phyloP scores from a whole-genome alignment of 2,329 filamentous ascomycete genomes.

The Fusarium solani-melongenae region DNA sequence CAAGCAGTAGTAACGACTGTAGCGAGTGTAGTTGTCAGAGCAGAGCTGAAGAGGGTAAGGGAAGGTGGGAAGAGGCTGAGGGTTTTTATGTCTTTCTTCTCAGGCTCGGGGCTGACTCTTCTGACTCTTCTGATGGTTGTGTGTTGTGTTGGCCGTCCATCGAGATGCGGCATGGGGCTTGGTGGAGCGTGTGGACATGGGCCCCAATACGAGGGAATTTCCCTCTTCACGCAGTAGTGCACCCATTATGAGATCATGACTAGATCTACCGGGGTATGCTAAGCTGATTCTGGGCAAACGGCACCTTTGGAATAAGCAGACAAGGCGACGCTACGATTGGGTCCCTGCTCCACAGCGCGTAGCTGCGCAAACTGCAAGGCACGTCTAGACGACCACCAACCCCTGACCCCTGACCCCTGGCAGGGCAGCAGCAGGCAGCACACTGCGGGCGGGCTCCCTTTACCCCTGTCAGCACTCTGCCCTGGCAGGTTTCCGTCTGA shows the following conservation, averaged over 20 bases:
- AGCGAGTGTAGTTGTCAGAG: slow-evolving; percentile 33
- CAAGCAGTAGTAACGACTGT: slow-evolving; percentile 24
- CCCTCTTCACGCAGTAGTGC: slow-evolving; percentile 12
- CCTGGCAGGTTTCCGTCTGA: neutral
- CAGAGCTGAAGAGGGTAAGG: neutral
- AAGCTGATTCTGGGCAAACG: neutral
- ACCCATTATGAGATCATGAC: slow-evolving; percentile 32
- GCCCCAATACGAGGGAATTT: slow-evolving; percentile 27
- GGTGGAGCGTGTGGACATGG: neutral
- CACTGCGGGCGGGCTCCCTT: neutral
- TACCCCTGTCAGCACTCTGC: neutral
- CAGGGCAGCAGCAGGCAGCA: too few relatives aligned
- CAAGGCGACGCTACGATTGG: neutral
- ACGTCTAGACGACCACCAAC: neutral
- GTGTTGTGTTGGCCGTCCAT: neutral
- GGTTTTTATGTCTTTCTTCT: slow-evolving; percentile 14
- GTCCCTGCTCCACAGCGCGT: neutral
- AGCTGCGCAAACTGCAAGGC: neutral
- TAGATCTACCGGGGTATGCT: slow-evolving; percentile 6
- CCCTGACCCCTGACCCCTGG: neutral
- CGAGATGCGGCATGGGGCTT: slow-evolving; percentile 1
- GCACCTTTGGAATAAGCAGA: neutral
- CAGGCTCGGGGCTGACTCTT: neutral
- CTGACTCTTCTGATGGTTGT: neutral
- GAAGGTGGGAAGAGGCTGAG: slow-evolving; percentile 10